Evolutionary conservation across 768 basidiomycete genomes (phyloP).

Genomic region (Austroboletus eburneus): DNA sequence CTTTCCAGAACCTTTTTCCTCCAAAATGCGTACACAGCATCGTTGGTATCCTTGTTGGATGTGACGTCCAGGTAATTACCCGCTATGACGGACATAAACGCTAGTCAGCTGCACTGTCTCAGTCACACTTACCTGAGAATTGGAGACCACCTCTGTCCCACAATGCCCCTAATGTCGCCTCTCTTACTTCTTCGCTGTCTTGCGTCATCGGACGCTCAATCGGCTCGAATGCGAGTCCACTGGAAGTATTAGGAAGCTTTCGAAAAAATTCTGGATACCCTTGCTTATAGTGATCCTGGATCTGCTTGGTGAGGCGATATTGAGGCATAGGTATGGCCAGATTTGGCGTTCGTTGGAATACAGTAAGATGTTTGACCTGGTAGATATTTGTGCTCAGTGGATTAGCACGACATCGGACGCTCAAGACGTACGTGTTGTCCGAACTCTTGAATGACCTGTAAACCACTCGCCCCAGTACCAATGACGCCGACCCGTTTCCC

Average conservation of each 20-base stretch:
- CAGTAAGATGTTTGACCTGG: neutral
- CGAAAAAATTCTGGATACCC: neutral
- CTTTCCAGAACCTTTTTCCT: neutral
- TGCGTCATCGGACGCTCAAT: neutral
- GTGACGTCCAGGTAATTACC: neutral
- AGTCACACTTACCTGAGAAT: neutral
- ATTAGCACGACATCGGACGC: neutral
- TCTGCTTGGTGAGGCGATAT: neutral
- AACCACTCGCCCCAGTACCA: neutral
- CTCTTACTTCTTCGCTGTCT: slow-evolving; percentile 2
- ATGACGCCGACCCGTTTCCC: neutral
- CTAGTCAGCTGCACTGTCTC: neutral
- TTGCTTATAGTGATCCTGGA: neutral
- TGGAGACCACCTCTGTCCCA: slow-evolving; percentile 1
- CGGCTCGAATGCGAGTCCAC: neutral
- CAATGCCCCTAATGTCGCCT: neutral
- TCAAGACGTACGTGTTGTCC: neutral
- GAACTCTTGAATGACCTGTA: neutral
- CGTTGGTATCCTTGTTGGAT: neutral
- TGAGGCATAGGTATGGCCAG: slow-evolving; percentile 2
- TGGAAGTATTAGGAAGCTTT: neutral
- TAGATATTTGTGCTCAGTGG: no score
- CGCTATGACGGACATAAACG: neutral
- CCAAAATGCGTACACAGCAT: neutral
- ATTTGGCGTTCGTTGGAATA: slow-evolving; percentile 5